Percentiles rank a stretch among this genome's conserved stretches.
Conservation (phyloP, 1,284 basidiomycete species). For the Athelia psychrophila region DNA sequence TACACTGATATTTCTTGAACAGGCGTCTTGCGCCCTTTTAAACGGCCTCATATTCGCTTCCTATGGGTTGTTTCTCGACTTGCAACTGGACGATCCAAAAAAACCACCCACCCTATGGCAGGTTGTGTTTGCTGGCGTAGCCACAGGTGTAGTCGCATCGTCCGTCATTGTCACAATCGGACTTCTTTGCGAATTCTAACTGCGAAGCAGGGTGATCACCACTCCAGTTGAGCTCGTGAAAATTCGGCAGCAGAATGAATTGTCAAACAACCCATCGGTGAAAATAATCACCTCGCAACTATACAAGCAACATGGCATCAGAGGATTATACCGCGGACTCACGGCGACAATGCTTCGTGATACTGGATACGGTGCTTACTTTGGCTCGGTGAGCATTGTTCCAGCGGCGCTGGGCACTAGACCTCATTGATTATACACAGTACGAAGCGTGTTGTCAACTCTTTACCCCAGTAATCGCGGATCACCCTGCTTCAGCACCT, state of each 20-base stretch:
- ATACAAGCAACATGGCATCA: conserved; percentile 50
- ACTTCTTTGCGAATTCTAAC: conserved; percentile 1
- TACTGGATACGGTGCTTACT: conserved; percentile 81
- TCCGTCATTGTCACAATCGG: no score
- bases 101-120: conserved; percentile 59
- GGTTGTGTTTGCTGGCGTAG: conserved; percentile 73
- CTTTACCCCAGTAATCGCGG: conserved; percentile 29
- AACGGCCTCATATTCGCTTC: conserved; percentile 76
- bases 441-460: conserved; percentile 77
- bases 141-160: conserved; percentile 76
- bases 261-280: conserved; percentile 39
- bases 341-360: conserved; percentile 73
- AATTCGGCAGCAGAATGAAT: conserved; percentile 73
- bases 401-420: not conserved
- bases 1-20: conserved; percentile 1
- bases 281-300: conserved; percentile 53
- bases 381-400: conserved; percentile 56
- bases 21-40: conserved; percentile 69
- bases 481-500: conserved; percentile 37
- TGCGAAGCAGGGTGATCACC: conserved; percentile 59
- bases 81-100: conserved; percentile 46
- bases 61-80: conserved; percentile 66
- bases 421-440: conserved; percentile 19
- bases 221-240: conserved; percentile 86
- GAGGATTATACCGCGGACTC: conserved; percentile 77